Evolutionary conservation across 352 stramenopile genomes (phyloP), one percentile per base, ranked within the genome.

Genomic region (Hyaloperonospora arabidopsidis): DNA sequence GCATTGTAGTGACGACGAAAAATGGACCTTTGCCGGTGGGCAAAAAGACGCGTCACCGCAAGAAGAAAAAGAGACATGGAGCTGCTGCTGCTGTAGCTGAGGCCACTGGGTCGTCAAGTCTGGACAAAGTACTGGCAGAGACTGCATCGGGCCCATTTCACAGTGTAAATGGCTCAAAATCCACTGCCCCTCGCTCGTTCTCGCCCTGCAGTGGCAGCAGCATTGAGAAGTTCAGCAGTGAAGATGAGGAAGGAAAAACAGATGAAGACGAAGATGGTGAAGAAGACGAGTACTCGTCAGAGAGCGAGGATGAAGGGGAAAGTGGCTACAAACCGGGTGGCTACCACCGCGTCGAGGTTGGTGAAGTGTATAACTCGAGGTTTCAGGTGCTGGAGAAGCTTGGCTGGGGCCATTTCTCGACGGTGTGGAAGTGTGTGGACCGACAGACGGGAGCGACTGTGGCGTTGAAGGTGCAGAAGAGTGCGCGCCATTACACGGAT

Each of bases 321-420:
- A 91, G 87, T 45, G 96, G 93, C 45, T 99, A 99, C 73, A 97
- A 97, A 54, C 64, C 86, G 0, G 97, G 97, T 49, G 97, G 97
- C 17, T 99, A 99, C 76, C 96, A 99, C 70, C 92, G 77, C 38
- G 96, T 99, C 14, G 47, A 81, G 52, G 69, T 89, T 12, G 93
- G 90, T 3, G 91, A 98, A 36, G 74, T 96, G 51, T 98, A 89
- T 77, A 96, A 95, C 47, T 65, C 66, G 7, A 76, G 95, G 57
- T 99, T 99, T 61, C 77, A 97, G 23, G 92, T 99, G 53, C 78
- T 98, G 35, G 92, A 98, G 65, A 99, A 99, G 72, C 84, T 99
- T 32, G 97, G 97, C 18, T 99, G 97, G 97, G 97, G 97, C 22
- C 97, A 99, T 67, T 99, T 99, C 70, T 99, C 96, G 36, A 99